These are phyloP conservation scores for Neurospora sp. DNA, from an alignment of 495 filamentous ascomycete genomes.

Conservation along the genomic window DNA sequence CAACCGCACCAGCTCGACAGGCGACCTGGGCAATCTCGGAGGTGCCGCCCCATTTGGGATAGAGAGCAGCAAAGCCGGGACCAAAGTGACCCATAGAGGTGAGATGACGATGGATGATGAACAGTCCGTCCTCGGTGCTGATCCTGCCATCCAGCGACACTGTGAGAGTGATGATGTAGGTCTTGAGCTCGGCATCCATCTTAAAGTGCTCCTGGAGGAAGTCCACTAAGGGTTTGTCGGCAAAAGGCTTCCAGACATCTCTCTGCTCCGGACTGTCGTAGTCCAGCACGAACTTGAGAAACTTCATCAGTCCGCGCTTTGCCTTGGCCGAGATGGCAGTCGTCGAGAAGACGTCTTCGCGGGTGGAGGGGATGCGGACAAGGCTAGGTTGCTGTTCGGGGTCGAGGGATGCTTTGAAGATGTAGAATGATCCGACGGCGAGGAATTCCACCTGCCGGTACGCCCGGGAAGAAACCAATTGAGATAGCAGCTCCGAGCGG, in stretches of 20 bases:
- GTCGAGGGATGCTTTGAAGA: conserved; percentile 38
- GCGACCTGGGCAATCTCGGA: conserved; percentile 90
- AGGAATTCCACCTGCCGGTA: conserved; percentile 86
- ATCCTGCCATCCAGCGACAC: conserved; percentile 50
- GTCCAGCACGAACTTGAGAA: conserved; percentile 65
- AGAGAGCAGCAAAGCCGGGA: conserved; percentile 71
- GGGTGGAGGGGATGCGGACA: conserved; percentile 63
- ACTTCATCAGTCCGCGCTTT: conserved; percentile 78
- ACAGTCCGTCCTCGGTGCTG: conserved; percentile 50
- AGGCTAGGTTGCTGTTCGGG: conserved; percentile 26
- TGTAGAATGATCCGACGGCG: conserved; percentile 90
- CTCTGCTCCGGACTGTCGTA: conserved; percentile 44
- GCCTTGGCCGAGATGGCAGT: conserved; percentile 58
- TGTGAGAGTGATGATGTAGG: conserved; percentile 68
- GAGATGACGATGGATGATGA: conserved; percentile 71
- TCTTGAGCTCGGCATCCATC: conserved; percentile 56
- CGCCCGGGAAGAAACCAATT: conserved; percentile 77
- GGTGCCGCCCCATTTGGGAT: conserved; percentile 85
- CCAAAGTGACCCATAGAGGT: conserved; percentile 80
- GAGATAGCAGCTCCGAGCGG: conserved; percentile 60
- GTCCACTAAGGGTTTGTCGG: conserved; percentile 42
- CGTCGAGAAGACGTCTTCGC: conserved; percentile 80
- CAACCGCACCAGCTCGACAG: conserved; percentile 85
- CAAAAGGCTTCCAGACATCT: conserved; percentile 23
- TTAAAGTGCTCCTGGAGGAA: conserved; percentile 66